A percentile compares a stretch with the other conserved stretches of the same genome.
These are phyloP conservation scores for Trichoderma erinaceum DNA, from an alignment of 495 filamentous ascomycete species.

Conservation along the genomic window DNA sequence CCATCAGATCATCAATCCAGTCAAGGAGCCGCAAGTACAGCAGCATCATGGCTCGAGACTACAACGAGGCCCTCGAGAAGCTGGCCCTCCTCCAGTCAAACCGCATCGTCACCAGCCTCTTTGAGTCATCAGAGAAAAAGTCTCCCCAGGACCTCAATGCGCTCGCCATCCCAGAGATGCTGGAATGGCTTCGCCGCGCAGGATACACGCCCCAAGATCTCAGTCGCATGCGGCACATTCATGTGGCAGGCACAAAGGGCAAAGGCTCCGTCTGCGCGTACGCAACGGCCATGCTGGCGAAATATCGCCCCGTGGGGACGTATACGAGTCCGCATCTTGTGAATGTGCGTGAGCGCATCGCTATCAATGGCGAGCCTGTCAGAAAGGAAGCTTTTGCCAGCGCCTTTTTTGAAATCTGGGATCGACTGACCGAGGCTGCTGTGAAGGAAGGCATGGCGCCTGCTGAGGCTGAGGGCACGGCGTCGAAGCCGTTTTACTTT, in stretches of 20 bases:
- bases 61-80: slow-evolving; percentile 34
- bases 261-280: slow-evolving; percentile 52
- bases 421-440: slow-evolving; percentile 40
- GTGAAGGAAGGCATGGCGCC: slow-evolving; percentile 23
- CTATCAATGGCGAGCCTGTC: slow-evolving; percentile 49
- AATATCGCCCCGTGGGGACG: slow-evolving; percentile 45
- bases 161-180: slow-evolving; percentile 77
- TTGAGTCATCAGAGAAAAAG: slow-evolving; percentile 20
- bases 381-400: slow-evolving; percentile 45
- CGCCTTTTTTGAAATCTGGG: slow-evolving; percentile 66
- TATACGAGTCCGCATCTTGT: slow-evolving; percentile 65
- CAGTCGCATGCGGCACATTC: slow-evolving; percentile 38
- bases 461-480: slow-evolving; percentile 23
- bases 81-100: slow-evolving; percentile 76
- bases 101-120: slow-evolving; percentile 47
- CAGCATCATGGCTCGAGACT: slow-evolving; percentile 19
- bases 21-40: not conserved
- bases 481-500: slow-evolving; percentile 52
- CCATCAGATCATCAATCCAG: not conserved
- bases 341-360: slow-evolving; percentile 58
- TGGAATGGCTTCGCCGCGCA: slow-evolving; percentile 68
- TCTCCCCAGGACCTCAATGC: slow-evolving; percentile 52
- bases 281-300: slow-evolving; percentile 36
- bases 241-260: slow-evolving; percentile 59
- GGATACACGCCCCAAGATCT: slow-evolving; percentile 52